A percentile compares a stretch with the other conserved stretches of the same genome.
Conservation (phyloP, 176 grass and related monocot species). For the Thinopyrum elongatum region DNA sequence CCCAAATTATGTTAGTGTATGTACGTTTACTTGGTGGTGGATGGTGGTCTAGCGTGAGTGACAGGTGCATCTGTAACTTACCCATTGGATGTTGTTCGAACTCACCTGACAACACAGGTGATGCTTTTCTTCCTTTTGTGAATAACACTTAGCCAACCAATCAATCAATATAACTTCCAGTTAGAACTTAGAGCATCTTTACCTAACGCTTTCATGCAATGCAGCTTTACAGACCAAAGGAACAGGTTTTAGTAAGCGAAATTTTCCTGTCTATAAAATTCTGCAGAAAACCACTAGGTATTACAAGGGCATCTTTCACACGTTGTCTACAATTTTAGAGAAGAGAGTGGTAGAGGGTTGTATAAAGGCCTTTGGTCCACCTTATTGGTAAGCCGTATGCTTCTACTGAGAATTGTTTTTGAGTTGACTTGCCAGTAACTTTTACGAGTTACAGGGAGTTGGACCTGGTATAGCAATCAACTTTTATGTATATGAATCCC, state of each 20-base stretch:
- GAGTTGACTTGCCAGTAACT: slow-evolving; percentile 30
- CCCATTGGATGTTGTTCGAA: slow-evolving; percentile 81
- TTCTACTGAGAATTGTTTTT: slow-evolving; percentile 31
- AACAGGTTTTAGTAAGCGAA: too few relatives aligned
- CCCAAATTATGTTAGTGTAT: slow-evolving; percentile 48
- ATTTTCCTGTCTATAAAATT: too few relatives aligned
- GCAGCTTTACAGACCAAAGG: too few relatives aligned
- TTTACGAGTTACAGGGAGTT: slow-evolving; percentile 69
- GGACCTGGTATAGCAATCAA: slow-evolving; percentile 68
- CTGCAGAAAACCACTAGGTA: too few relatives aligned
- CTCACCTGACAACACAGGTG: slow-evolving; percentile 85
- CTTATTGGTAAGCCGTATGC: slow-evolving; percentile 55
- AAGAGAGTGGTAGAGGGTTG: too few relatives aligned
- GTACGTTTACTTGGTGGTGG: slow-evolving; percentile 62
- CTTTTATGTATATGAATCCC: too few relatives aligned
- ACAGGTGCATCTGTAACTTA: slow-evolving; percentile 85
- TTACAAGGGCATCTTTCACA: too few relatives aligned
- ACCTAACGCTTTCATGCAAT: not conserved
- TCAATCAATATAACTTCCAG: not conserved
- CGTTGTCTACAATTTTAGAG: too few relatives aligned
- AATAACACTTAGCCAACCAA: not conserved
- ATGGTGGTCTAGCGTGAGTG: slow-evolving; percentile 80
- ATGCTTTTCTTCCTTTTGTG: not conserved
- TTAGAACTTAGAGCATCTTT: not conserved
- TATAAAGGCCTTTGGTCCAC: slow-evolving; percentile 71